Evolutionary conservation across 1,284 basidiomycete genomes (phyloP), one percentile per base, ranked within the genome.

Genomic region (Irpex sp.): DNA sequence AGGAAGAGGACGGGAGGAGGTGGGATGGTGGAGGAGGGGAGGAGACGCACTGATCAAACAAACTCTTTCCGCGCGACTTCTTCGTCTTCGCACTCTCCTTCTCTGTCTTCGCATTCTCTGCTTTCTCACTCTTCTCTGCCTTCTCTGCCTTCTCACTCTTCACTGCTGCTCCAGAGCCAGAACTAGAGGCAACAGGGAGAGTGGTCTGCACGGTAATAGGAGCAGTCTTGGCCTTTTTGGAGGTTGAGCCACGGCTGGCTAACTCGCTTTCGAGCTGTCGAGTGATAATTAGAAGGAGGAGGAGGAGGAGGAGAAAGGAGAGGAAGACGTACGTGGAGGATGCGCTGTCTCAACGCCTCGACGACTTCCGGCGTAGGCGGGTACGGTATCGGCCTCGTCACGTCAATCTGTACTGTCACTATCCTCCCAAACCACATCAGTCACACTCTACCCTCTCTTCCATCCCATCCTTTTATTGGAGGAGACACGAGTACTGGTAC

Each of bases 251-350:
- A 2, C 23, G 23, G 23, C 28, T 4, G 28, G 55, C 55, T 12
- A 76, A 65, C 63, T 75, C 67, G 54, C 77, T 72, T 65, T 78
- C 76, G n/a, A 79, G 73, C 74, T 77, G 16, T 18, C 7, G 28
- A 33, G 28, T 33, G 28, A 7, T 33, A 2, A 2, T 33, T 33
- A 33, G 28, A 33, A 33, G 28, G 28, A 33, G 28, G 6, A 2
- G 1, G 7, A 33, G 28, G 28, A 33, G 28, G 6, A 33, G 7
- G 28, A 33, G 28, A 7, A 28, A 28, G 21, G 19, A 33, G 6
- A 45, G 12, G 4, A 9, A 56, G 9, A 60, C 59, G 39, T 55
- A 72, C 74, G 70, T 76, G 68, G 10, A 79, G 61, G 47, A 78
- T 76, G 48, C 77, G 68, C 57, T 67, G 64, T 49, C 73, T 67